These are phyloP conservation scores for Aspergillus hancockii DNA, from an alignment of 495 filamentous ascomycete genomes.

Conservation along the genomic window DNA sequence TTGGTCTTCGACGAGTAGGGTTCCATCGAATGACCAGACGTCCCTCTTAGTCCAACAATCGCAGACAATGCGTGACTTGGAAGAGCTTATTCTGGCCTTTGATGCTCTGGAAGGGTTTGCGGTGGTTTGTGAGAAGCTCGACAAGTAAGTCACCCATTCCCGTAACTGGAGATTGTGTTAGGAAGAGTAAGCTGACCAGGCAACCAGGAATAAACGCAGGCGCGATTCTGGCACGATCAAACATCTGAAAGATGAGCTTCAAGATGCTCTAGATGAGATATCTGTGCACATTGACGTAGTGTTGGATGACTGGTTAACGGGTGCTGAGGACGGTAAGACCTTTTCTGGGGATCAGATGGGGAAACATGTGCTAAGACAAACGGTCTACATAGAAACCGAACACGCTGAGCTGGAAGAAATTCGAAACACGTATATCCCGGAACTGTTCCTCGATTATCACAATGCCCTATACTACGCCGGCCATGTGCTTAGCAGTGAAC, in stretches of 20 bases:
- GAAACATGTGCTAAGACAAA: slow-evolving; percentile 14
- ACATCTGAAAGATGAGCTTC: slow-evolving; percentile 33
- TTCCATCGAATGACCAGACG: slow-evolving; percentile 15
- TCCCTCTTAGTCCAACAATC: slow-evolving; percentile 51
- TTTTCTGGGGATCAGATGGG: not conserved
- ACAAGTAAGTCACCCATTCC: slow-evolving; percentile 35
- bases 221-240: slow-evolving; percentile 40
- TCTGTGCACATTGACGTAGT: slow-evolving; percentile 36
- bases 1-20: slow-evolving; percentile 18
- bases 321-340: slow-evolving; percentile 37
- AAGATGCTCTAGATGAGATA: slow-evolving; percentile 34
- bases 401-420: slow-evolving; percentile 52
- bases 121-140: slow-evolving; percentile 44
- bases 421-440: slow-evolving; percentile 74
- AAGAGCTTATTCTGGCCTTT: slow-evolving; percentile 65
- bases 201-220: slow-evolving; percentile 29
- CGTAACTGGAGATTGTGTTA: not conserved
- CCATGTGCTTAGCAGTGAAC: slow-evolving; percentile 60
- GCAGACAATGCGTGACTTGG: slow-evolving; percentile 70
- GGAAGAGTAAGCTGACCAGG: slow-evolving; percentile 13
- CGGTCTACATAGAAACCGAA: slow-evolving; percentile 34
- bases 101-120: slow-evolving; percentile 65
- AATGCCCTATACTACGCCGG: slow-evolving; percentile 71
- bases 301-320: slow-evolving; percentile 43
- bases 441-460: slow-evolving; percentile 78